phyloP scores from a whole-genome alignment of 208 protist species.

The Leishmania turanica region DNA sequence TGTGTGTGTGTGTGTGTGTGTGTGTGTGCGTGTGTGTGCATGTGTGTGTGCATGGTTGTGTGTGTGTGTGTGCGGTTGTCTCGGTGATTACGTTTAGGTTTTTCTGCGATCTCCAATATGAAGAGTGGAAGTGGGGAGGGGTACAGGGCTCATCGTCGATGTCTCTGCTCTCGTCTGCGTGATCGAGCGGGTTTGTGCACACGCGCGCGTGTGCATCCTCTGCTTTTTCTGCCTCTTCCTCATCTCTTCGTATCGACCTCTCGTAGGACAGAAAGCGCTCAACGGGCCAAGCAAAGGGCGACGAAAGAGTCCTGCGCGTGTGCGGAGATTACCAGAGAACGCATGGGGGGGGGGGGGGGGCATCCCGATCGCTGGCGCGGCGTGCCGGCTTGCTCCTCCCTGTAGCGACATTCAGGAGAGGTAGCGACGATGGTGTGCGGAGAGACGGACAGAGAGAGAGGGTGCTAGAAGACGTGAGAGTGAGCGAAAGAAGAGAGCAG shows the following conservation, averaged over 20 bases:
- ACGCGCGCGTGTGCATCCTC: not conserved
- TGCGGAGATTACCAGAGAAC: not conserved
- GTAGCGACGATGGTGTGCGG: not conserved
- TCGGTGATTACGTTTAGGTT: not conserved
- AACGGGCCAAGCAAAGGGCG: not conserved
- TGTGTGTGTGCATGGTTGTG: not conserved
- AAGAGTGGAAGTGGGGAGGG: not conserved
- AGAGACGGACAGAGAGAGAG: not conserved
- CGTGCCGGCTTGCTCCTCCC: not conserved
- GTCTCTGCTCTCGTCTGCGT: not conserved
- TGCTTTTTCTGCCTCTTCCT: too few species aligned
- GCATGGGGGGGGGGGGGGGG: not conserved
- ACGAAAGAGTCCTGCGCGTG: not conserved
- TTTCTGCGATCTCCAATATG: not conserved
- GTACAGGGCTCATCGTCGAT: not conserved
- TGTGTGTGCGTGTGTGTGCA: not conserved
- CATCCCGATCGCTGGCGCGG: not conserved
- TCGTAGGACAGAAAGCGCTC: too few species aligned
- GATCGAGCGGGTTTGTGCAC: not conserved
- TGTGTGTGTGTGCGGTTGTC: not conserved
- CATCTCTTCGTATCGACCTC: too few species aligned
- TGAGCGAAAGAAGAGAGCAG: not conserved
- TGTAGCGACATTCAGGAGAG: not conserved
- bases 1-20: not conserved
- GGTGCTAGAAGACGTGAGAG: not conserved